Base-by-base conservation (phyloP, 164 flowering plant genomes). In the Echeveria elegans region DNA sequence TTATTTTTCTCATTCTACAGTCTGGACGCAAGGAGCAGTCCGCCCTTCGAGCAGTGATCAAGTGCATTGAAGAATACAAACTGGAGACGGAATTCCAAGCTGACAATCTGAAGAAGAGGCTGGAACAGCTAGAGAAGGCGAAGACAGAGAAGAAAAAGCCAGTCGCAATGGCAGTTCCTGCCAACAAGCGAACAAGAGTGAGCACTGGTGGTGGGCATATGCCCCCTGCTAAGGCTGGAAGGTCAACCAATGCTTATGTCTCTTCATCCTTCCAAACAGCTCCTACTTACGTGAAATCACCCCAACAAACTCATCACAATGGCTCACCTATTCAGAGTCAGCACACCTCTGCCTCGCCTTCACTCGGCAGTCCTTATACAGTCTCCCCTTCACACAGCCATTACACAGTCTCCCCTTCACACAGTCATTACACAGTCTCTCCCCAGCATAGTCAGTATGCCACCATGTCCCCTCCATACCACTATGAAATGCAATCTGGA, bases 141-240 rank as follows among this genome's bases (percentile, higher is more conserved):
- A 94, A 91, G 79, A 73, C 72, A 0, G 98, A 93, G 69, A 93
- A 93, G 87, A 86, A 79, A 70, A 90, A 72, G 75, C 86, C 92
- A 21, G 86, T 81, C 50, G 81, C 84, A 37, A 15, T 19, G 4
- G 47, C 45, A 31, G 86, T 77, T 52, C 91, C 97, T 65, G 94
- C 98, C 45, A 86, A 84, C 83, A 93, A 93, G 77, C 74, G 98
- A 63, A 93, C 97, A 23, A 79, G 98, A 48, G 93, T 87, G 19
- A 85, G 80, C 82, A 88, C 32, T 28, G 61, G 79, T 72, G 87
- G 85, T 9, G 98, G 98, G 2, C 96, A 90, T n/a, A 93, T 93
- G 98, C 98, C 98, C 60, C 98, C 98, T 37, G 98, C 98, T 64
- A 93, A 93, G 82, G 98, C 98, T 48, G 98, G 97, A 5, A 96